Evolutionary conservation across 2,329 filamentous ascomycete species (phyloP).

Genomic region (Clarireedia hainanense): DNA sequence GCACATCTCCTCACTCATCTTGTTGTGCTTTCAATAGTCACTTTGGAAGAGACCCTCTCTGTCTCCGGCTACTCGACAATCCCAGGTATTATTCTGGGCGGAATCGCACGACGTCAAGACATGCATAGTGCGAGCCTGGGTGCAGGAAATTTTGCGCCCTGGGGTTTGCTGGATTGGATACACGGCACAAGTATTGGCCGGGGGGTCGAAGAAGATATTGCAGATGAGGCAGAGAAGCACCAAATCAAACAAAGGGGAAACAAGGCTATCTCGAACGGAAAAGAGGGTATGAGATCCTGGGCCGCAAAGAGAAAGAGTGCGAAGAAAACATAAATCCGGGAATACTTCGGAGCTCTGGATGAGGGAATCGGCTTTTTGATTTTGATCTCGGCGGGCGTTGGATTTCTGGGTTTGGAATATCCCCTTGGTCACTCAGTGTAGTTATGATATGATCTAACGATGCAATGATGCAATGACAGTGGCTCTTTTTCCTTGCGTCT

Average conservation of each 20-base stretch:
- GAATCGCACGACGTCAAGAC: constrained; percentile 43
- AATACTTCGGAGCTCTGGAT: too few species aligned
- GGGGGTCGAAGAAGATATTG: constrained; percentile 46
- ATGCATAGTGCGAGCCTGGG: constrained; percentile 50
- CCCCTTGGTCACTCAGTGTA: too few species aligned
- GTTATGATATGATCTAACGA: too few species aligned
- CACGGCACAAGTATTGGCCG: constrained; percentile 47
- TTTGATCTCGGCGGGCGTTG: too few species aligned
- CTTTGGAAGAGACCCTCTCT: constrained; percentile 57
- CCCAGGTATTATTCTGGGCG: constrained; percentile 43
- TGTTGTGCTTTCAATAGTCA: constrained; percentile 53
- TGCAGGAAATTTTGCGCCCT: constrained; percentile 52
- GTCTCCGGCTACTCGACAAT: constrained; percentile 59
- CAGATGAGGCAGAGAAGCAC: constrained; percentile 48
- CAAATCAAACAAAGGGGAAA: constrained; percentile 37
- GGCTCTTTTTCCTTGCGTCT: too few species aligned
- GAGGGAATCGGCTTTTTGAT: too few species aligned
- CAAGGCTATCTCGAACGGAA: constrained; percentile 29
- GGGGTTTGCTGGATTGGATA: constrained; percentile 56
- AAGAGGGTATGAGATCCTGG: constrained; percentile 24
- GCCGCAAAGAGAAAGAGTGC: constrained; percentile 20
- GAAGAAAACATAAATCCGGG: constrained; percentile 11
- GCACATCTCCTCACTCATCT: constrained; percentile 69
- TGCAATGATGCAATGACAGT: too few species aligned
- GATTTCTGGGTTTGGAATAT: too few species aligned